A percentile compares a stretch with the other conserved stretches of the same genome.
phyloP scores from a whole-genome alignment of 345 rosid species.

The Linum tenue region DNA sequence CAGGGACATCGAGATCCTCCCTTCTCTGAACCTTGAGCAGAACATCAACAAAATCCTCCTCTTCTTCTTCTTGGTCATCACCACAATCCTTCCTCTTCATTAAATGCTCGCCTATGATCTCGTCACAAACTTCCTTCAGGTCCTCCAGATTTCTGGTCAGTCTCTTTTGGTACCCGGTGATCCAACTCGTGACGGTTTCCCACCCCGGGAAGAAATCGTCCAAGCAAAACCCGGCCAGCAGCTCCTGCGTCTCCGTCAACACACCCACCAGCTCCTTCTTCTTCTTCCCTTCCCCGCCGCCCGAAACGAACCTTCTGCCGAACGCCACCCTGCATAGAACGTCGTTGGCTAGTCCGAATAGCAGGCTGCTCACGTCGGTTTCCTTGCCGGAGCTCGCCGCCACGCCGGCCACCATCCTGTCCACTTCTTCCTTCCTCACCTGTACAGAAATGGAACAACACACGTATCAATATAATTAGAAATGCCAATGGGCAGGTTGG shows the following conservation, averaged over 20 bases:
- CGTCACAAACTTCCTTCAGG: conserved; percentile 29
- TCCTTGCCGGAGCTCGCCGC: conserved; percentile 1
- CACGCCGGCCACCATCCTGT: conserved; percentile 12
- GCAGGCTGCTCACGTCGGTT: conserved; percentile 23
- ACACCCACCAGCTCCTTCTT: conserved; percentile 16
- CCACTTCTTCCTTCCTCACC: conserved; percentile 23
- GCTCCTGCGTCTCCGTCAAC: conserved; percentile 28
- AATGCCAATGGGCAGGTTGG: no score
- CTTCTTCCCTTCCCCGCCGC: conserved; percentile 10
- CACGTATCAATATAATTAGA: no score
- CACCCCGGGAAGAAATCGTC: conserved; percentile 35
- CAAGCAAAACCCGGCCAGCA: conserved; percentile 32
- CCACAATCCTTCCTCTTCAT: neutral
- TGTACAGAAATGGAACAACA: neutral
- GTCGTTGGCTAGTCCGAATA: conserved; percentile 25
- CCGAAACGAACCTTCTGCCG: conserved; percentile 27
- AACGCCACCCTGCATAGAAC: conserved; percentile 28
- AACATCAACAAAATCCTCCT: conserved; percentile 30
- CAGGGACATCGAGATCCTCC: conserved; percentile 25
- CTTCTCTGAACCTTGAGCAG: conserved; percentile 18
- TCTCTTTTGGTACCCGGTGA: conserved; percentile 25
- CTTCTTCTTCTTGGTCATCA: neutral
- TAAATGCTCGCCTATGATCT: conserved; percentile 29
- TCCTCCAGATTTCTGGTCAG: conserved; percentile 24
- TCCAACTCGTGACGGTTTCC: conserved; percentile 20